Base-by-base conservation (phyloP, 2,329 filamentous ascomycete genomes). In the Phoma sp. region DNA sequence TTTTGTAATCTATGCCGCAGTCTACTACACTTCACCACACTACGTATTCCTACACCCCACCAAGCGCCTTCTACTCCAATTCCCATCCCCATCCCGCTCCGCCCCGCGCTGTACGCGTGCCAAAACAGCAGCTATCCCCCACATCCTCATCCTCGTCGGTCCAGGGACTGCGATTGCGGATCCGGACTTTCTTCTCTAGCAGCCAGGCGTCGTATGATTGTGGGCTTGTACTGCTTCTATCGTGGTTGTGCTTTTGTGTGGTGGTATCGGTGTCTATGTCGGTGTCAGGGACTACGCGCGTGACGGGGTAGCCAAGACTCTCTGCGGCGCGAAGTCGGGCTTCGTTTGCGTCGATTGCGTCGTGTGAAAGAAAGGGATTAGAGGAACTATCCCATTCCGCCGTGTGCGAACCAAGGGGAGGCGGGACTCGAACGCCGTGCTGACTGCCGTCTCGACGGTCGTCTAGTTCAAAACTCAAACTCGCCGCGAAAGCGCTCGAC, bases 401-500 rank as follows among this genome's bases (percentile, higher is more conserved):
- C 46, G 3, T 55, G 46, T 21, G 46, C 41, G 39, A 46, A 55
- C 46, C 46, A 51, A 13, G 2, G 8, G 1, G 2, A 21, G 7
- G 21, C n/a, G 12, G 1, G 13, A 49, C 38, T 31, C 10, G 29
- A 10, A 4, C 3, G 29, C 13, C 10, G 22, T 48, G 33, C 22
- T 24, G 22, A 24, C 22, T 24, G 22, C 22, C 22, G 13, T 51
- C 38, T 31, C 29, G 29, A 10, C 9, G 29, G 29, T 31, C 10
- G 13, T 51, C 33, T n/a, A 4, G 15, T 13, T 73, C 64, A 90
- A 73, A 96, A 96, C 57, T 96, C 93, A 82, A 97, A 95, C 71
- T 97, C 92, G 54, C 87, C 86, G 69, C 92, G 86, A 81, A 99
- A 96, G 35, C 87, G 81, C 70, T 95, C 91, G 24, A 96, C 88